These are phyloP conservation scores for Pyrenophora teres DNA, from an alignment of 2,329 filamentous ascomycete species.

Conservation along the genomic window DNA sequence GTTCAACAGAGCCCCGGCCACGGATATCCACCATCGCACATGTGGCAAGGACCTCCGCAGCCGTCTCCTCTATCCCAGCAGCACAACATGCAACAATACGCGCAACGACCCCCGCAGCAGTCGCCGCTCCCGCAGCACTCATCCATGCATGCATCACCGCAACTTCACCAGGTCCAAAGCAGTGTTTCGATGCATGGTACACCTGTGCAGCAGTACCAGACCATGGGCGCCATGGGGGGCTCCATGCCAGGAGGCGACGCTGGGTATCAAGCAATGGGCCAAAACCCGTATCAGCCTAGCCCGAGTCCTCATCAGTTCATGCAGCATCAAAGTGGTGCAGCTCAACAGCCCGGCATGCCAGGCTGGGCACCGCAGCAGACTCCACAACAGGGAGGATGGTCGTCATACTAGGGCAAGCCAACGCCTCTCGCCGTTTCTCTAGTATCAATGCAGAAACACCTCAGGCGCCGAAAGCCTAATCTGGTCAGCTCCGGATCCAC, in stretches of 20 bases:
- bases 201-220: constrained; percentile 52
- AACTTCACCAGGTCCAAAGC: constrained; percentile 53
- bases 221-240: constrained; percentile 53
- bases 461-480: neutral
- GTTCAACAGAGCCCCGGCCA: constrained; percentile 52
- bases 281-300: constrained; percentile 56
- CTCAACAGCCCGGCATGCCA: constrained; percentile 58
- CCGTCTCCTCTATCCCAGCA: constrained; percentile 55
- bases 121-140: constrained; percentile 54
- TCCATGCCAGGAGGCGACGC: constrained; percentile 29
- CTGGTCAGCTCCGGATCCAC: neutral
- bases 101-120: constrained; percentile 49
- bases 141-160: constrained; percentile 56
- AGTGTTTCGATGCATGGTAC: constrained; percentile 50
- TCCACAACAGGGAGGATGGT: constrained; percentile 49
- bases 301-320: constrained; percentile 55
- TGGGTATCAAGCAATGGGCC: constrained; percentile 53
- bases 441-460: neutral
- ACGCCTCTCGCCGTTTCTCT: neutral
- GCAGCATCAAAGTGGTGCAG: constrained; percentile 49
- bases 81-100: constrained; percentile 53
- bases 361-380: constrained; percentile 54
- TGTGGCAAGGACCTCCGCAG: constrained; percentile 57
- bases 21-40: constrained; percentile 52
- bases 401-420: constrained; percentile 33